Evolutionary conservation across 2,329 filamentous ascomycete species (phyloP), one percentile per base, ranked within the genome.

Genomic region (Fusarium pseudocircinatum): DNA sequence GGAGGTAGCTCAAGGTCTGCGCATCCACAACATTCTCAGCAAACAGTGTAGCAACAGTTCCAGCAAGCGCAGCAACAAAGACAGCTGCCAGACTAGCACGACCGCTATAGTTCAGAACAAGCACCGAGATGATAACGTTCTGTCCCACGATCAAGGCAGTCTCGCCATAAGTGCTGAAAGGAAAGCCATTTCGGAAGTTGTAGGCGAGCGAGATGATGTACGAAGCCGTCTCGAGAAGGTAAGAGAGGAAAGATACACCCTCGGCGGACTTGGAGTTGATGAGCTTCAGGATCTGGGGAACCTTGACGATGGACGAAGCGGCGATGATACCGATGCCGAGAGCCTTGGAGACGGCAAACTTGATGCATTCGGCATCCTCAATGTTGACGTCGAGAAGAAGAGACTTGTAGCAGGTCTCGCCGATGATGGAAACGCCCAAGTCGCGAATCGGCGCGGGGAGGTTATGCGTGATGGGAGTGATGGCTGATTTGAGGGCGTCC

Each of bases 111-210:
- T 93, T 92, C 81, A 99, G 86, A 46, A 99, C 95, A 77, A 98
- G 83, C 56, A 95, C 90, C 10, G 92, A 92, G 81, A 99, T 97
- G 68, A 95, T 89, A 47, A 98, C 90, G 83, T 99, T 97, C 86
- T 99, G 96, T 67, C 92, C 91, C 56, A 96, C 89, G 77, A 99
- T 98, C 79, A 98, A 87, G 42, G 93, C 95, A 34, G 94, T 96
- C 88, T 99, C 96, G 82, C 96, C 96, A 82, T 93, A 99, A 16
- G 96, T 99, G 87, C 93, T 97, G 84, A 99, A 98, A 7, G 96
- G 96, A 77, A 97, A 98, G 30, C 91, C 92, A 79, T 95, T 94
- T 80, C 96, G 94, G 74, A 94, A 87, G 82, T 97, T 97, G 87
- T 99, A 99, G 59, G 94, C 93, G 75, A 99, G 89, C 10, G 92